Conservation (phyloP, 2,329 filamentous ascomycete species). For the Penicillium sclerotigenum region DNA sequence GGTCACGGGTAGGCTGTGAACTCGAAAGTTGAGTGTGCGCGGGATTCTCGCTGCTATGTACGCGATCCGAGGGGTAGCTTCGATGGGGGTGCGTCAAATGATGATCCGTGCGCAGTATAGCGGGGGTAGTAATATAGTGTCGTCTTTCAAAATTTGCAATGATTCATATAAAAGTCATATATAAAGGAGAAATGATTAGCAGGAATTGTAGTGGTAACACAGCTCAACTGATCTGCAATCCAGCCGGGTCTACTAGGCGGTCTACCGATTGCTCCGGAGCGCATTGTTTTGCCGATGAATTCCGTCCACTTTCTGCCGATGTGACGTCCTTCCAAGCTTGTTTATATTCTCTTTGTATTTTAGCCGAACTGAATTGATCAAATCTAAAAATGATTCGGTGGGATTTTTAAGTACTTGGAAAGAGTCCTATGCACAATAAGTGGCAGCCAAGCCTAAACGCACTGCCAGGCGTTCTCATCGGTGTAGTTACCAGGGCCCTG, state of each 20-base stretch:
- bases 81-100: conserved; percentile 17
- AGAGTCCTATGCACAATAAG: not conserved
- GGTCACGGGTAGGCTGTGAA: not conserved
- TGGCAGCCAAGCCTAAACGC: conserved; percentile 19
- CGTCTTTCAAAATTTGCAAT: not conserved
- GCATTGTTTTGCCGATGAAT: not conserved
- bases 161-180: not conserved
- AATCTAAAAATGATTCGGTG: not conserved
- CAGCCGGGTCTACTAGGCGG: conserved; percentile 1
- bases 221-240: not conserved
- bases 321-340: conserved; percentile 3
- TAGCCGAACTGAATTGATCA: no score
- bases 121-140: not conserved
- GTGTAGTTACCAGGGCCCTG: conserved; percentile 34
- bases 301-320: conserved; percentile 12
- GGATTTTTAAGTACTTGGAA: no score
- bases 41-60: conserved; percentile 12
- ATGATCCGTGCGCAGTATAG: conserved; percentile 22
- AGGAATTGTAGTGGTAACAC: not conserved
- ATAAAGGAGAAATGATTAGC: not conserved
- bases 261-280: not conserved
- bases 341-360: not conserved
- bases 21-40: not conserved
- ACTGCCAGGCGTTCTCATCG: conserved; percentile 35
- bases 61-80: conserved; percentile 22